Evolutionary conservation across 1,284 basidiomycete species (phyloP).

Genomic region (Amylostereum chailletii): DNA sequence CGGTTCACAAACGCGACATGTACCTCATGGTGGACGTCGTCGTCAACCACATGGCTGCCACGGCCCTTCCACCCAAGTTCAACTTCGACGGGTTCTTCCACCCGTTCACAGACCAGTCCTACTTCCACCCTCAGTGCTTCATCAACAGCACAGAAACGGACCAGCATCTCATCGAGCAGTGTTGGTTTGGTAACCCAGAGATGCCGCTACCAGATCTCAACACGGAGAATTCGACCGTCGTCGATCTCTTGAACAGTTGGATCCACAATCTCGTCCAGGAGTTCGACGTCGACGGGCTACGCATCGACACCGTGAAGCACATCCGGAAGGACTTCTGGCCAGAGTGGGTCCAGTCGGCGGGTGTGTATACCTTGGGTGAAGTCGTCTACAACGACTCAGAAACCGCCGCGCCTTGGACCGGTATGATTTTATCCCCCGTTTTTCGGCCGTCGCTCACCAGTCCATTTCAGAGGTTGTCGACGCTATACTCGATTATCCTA

Average conservation of each 20-base stretch:
- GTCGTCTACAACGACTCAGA: constrained; percentile 56
- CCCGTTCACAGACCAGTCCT: constrained; percentile 23
- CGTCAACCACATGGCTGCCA: constrained; percentile 68
- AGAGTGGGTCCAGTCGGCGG: constrained; percentile 59
- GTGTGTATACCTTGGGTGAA: constrained; percentile 83
- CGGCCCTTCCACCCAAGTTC: constrained; percentile 44
- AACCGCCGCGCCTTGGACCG: constrained; percentile 23
- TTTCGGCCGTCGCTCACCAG: background rate
- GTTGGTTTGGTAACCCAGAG: constrained; percentile 69
- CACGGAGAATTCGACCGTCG: constrained; percentile 55
- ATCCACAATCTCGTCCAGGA: constrained; percentile 53
- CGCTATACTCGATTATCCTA: constrained; percentile 46
- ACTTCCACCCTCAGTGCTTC: constrained; percentile 64
- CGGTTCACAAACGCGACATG: constrained; percentile 67
- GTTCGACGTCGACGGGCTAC: constrained; percentile 64
- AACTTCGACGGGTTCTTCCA: constrained; percentile 4
- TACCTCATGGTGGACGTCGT: constrained; percentile 78
- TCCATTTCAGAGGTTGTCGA: constrained; percentile 29
- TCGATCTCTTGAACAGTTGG: constrained; percentile 52
- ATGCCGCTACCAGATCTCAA: constrained; percentile 69
- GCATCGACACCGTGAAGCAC: constrained; percentile 69
- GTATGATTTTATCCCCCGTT: background rate
- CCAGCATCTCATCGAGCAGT: constrained; percentile 61
- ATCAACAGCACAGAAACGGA: constrained; percentile 40
- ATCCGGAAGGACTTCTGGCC: constrained; percentile 65